Base-by-base conservation (phyloP, 2,329 filamentous ascomycete genomes). In the Zasmidium angulare region DNA sequence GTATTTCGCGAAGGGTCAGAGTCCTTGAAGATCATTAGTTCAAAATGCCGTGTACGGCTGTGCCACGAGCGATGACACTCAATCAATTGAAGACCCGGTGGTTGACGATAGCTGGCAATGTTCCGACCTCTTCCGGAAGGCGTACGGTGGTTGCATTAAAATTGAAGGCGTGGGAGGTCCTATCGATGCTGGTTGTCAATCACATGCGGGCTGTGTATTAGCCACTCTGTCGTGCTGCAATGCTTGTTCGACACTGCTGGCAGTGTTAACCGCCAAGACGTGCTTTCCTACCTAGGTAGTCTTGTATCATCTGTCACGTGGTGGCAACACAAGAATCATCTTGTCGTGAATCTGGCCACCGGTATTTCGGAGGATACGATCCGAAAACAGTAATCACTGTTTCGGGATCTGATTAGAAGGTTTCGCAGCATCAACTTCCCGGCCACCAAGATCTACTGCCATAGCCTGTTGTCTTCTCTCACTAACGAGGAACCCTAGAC, bases 91-190 rank as follows among this genome's bases (percentile, higher is more conserved):
- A 47, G 22, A 47, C 31, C 21, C 51, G n/a, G 29, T 57, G 48
- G 36, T 7, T 17, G 14, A 43, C 36, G 36, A 43, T 14, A 17
- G n/a, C 36, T 43, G 36, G 36, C 12, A 43, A 3, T 43, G 36
- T 17, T 23, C 36, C 20, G 31, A 43, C 43, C 20, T 57, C 17
- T 31, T 57, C 48, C 12, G 12, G 19, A 22, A 23, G 19, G 43
- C 31, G 22, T 57, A 19, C 26, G 2, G 2, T 1, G 24, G 26
- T 17, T 57, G 55, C n/a, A n/a, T n/a, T 19, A 52, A 52, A 14
- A 57, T 52, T 52, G 55, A 48, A 2, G 55, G 55, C 11, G 55
- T 57, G 2, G 55, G 55, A 47, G 55, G 55, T 3, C 20, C n/a
- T 17, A 29, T 51, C 17, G 46, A 57, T 23, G 55, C 36, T 21